Evolutionary conservation across 352 stramenopile species (phyloP), one percentile per base, ranked within the genome.

Genomic region (Phytophthora cryptogea): DNA sequence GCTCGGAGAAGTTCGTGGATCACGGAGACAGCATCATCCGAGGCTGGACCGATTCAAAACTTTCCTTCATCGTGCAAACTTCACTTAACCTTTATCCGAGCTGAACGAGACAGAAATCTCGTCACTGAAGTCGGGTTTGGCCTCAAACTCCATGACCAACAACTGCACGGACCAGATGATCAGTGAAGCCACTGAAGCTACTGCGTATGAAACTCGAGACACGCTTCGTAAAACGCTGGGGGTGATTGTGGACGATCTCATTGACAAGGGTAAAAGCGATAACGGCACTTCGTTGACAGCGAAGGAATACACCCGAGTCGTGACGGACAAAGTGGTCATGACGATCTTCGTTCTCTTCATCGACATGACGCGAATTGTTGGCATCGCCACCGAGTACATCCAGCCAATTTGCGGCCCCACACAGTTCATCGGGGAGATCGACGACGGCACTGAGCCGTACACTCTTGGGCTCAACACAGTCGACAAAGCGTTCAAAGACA

Each of bases 391-490:
- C 14, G 56, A 64, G 46, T 64, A 51, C 39, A 47, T 64, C 26
- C 56, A 64, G 26, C 37, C 46, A 20, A 53, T 60, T 31, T 60
- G 41, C 8, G 53, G 53, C 3, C 53, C 53, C 6, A 59, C 52
- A 11, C 41, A 52, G 52, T 59, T 52, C 26, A 45, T 59, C 30
- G 52, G 52, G 6, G 63, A 76, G 30, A 58, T 76, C 13, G 70
- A 76, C 37, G 67, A 81, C 43, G 75, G 75, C 4, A 40, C 56
- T 1, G 49, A 68, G 3, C 59, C 74, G 1, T 17, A 70, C 27
- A 68, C 70, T 2, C 68, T 85, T 10, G 76, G 66, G 10, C 56
- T 86, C 1, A 59, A 33, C 9, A 67, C 63, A 0, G 44, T 83
- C 0, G 41, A 72, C 44, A 74, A 70, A 30, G 72, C 72, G 1